phyloP scores from a whole-genome alignment of 306 rosid genomes.

The Vigna mungo region DNA sequence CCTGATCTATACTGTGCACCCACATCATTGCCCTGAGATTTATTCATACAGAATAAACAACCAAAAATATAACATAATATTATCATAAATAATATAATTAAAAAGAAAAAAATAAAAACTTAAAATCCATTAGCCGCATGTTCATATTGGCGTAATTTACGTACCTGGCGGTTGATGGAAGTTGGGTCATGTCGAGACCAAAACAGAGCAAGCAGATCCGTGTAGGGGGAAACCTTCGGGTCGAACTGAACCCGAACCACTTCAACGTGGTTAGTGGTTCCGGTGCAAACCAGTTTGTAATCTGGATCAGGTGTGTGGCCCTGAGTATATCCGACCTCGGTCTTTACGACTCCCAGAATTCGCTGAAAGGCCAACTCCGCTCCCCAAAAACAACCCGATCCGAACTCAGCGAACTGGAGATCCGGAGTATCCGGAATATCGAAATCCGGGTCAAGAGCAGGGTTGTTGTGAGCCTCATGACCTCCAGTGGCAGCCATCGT shows the following conservation, averaged over 20 bases:
- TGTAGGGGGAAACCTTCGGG: constrained; percentile 65
- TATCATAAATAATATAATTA: too few relatives aligned
- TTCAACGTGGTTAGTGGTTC: constrained; percentile 76
- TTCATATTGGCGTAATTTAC: background rate
- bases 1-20: constrained; percentile 92
- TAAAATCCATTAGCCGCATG: background rate
- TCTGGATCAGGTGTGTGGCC: constrained; percentile 71
- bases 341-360: constrained; percentile 69
- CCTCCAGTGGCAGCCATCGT: constrained; percentile 40
- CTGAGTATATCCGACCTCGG: constrained; percentile 88
- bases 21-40: constrained; percentile 68
- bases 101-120: background rate
- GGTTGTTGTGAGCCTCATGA: constrained; percentile 43
- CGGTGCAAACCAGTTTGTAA: constrained; percentile 70
- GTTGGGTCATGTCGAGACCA: constrained; percentile 90
- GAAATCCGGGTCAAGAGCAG: constrained; percentile 61
- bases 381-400: constrained; percentile 93
- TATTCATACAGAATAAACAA: background rate
- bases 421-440: constrained; percentile 62
- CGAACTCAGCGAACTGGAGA: constrained; percentile 79
- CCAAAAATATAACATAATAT: background rate
- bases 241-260: constrained; percentile 83
- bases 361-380: constrained; percentile 83
- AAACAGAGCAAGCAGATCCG: constrained; percentile 61
- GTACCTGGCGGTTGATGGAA: constrained; percentile 78